Conservation (phyloP, 2,329 filamentous ascomycete species). For the Simplicillium sp. region DNA sequence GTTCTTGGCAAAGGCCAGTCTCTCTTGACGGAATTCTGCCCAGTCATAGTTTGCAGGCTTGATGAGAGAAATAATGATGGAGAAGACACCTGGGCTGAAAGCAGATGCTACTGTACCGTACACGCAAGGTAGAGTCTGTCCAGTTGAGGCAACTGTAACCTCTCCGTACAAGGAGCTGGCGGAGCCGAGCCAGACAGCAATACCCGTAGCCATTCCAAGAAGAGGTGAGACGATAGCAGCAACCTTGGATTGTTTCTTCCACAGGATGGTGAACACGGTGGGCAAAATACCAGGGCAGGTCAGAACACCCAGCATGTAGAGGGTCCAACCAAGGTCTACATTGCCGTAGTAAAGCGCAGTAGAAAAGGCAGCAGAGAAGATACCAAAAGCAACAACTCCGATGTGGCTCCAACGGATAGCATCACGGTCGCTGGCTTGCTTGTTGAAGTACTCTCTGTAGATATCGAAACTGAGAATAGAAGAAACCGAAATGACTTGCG, state of each 20-base stretch:
- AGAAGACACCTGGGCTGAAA: constrained; percentile 30
- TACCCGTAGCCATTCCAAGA: constrained; percentile 37
- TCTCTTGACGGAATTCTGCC: constrained; percentile 28
- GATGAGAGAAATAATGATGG: constrained; percentile 33
- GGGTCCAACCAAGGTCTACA: constrained; percentile 42
- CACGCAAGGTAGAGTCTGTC: constrained; percentile 37
- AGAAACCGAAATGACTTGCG: constrained; percentile 42
- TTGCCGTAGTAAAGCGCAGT: constrained; percentile 44
- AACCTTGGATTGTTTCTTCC: constrained; percentile 35
- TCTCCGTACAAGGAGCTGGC: constrained; percentile 35
- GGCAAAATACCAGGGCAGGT: constrained; percentile 45
- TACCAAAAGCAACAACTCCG: constrained; percentile 40
- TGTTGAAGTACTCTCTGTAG: constrained; percentile 40
- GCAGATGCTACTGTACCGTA: constrained; percentile 42
- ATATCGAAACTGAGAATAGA: constrained; percentile 46
- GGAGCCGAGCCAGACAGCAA: constrained; percentile 42
- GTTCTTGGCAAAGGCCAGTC: constrained; percentile 22
- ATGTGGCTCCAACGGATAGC: constrained; percentile 42
- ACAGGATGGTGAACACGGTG: constrained; percentile 42
- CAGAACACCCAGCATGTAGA: constrained; percentile 44
- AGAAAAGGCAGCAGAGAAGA: constrained; percentile 40
- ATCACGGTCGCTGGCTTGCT: constrained; percentile 32
- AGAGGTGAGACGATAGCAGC: constrained; percentile 41
- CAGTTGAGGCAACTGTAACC: constrained; percentile 37
- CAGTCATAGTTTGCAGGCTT: constrained; percentile 31